Base-by-base conservation (phyloP, 2,329 filamentous ascomycete species). In the Colletotrichum sublineola region DNA sequence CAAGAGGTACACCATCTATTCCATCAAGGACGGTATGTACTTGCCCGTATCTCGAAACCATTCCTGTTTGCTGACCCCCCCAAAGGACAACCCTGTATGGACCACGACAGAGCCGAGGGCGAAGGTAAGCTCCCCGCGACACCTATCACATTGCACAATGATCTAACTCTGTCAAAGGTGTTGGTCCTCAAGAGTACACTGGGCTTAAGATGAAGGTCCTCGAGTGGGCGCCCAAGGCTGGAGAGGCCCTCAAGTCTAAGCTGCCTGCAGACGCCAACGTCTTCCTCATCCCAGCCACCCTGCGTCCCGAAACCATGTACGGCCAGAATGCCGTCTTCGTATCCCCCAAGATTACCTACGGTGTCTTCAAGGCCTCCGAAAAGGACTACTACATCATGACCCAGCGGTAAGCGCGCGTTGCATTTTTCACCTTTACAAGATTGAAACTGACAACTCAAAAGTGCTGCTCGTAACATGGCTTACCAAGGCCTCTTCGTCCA, bases 281-380 rank as follows among this genome's bases (percentile, higher is more conserved):
- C 68, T 98, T 92, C 85, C 93, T 98, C 78, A 90, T 98, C 15
- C 93, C 96, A 15, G 96, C 96, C 20, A 98, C 96, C 67, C 88
- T 99, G 74, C 89, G 96, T 74, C 94, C 96, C 2, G 96, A 99
- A 86, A 99, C 96, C 46, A 98, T 99, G 96, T 99, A 98, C 80
- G 97, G 97, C 52, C 96, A 98, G 83, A 97, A 92, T 5, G 97
- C 94, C 84, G 97, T 95, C 81, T 99, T 98, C 77, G 94, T 99
- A 60, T 94, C 95, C 4, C 96, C 96, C 12, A 93, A 93, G 79
- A 93, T 98, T 78, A 90, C 87, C 56, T 99, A 99, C 79, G 96
- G 96, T 63, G 85, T 99, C 74, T 98, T 94, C 87, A 93, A 94
- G 82, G 90, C 91, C 67, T 89, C 88, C 31, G 89, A 93, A 74